Evolutionary conservation across 1,139 yeast genomes (phyloP), one percentile per base, ranked within the genome.

Genomic region (Suhomyces atakaporum): DNA sequence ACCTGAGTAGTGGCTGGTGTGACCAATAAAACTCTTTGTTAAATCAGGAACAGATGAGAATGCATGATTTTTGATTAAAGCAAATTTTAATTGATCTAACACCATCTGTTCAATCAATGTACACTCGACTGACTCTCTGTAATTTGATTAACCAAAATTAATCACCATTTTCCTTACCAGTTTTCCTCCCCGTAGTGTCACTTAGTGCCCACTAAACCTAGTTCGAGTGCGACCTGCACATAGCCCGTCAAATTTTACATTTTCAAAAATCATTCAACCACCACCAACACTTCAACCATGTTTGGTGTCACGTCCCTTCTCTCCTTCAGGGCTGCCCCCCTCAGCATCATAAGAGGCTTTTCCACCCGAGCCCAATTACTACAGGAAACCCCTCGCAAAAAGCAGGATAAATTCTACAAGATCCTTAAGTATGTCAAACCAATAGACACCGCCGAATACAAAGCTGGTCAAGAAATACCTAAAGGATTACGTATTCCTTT

Each of bases 401-500:
- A 38, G 25, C 39, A 48, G 24, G 61, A 59, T 43, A 55, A 53
- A 41, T 69, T 57, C 54, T 63, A 58, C 53, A 69, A 71, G 47
- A 63, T 71, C 50, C 58, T 65, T 39, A 65, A 62, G 46, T 65
- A 69, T 45, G 62, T 57, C 43, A 64, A 62, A 47, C 66, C 69
- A 9, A 56, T 70, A 24, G 69, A 69, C 37, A 59, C 60, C 29
- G 56, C 56, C 30, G 54, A 50, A 18, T 69, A 66, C 51, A 47
- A 59, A 39, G 66, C 58, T 1, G 76, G 76, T n/a, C 68, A 69
- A 24, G 47, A 38, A 26, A 50, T 60, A 23, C 61, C 63, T 3
- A 45, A 51, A 14, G 61, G 62, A 3, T 43, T 63, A 16, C 43
- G 60, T 41, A 63, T 83, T 38, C 87, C 89, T 29, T 55, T 61